These are phyloP conservation scores for Irineochytrium annulatum DNA, from an alignment of 192 early-diverging fungal genomes.

Conservation along the genomic window DNA sequence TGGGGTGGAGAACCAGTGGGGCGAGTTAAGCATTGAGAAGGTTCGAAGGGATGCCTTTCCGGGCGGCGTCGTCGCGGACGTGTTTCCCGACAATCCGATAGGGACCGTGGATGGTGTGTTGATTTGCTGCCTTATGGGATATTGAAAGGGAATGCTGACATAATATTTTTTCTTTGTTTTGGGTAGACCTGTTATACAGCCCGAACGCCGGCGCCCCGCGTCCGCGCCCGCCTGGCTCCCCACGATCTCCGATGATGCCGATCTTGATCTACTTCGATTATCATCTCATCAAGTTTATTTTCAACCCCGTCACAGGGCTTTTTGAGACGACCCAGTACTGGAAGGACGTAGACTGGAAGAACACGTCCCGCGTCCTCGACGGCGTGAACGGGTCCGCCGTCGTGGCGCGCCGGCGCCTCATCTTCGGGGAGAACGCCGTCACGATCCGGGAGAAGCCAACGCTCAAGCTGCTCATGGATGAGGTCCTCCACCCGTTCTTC, in stretches of 20 bases:
- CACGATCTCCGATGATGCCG: no score
- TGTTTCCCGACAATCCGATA: conserved; percentile 27
- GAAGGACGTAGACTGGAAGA: conserved; percentile 49
- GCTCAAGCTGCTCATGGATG: conserved; percentile 45
- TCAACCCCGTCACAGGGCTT: conserved; percentile 43
- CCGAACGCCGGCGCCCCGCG: no score
- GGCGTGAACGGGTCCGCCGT: conserved; percentile 17
- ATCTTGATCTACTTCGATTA: conserved; percentile 42
- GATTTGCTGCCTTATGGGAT: background rate
- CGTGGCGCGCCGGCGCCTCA: conserved; percentile 15
- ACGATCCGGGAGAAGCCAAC: conserved; percentile 35
- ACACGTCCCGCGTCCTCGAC: conserved; percentile 17
- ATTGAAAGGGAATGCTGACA: background rate
- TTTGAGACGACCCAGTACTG: conserved; percentile 52
- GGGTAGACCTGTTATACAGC: no score
- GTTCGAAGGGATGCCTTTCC: conserved; percentile 23
- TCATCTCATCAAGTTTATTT: conserved; percentile 50
- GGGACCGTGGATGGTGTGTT: background rate
- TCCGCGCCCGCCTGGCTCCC: no score
- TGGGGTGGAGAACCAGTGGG: conserved; percentile 48
- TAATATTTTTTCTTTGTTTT: no score
- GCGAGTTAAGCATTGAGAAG: conserved; percentile 27
- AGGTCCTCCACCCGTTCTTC: conserved; percentile 57
- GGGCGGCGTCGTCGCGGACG: conserved; percentile 30
- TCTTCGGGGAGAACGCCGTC: conserved; percentile 54